phyloP scores from a whole-genome alignment of 2,329 filamentous ascomycete species.

The Hansfordia pulvinata region DNA sequence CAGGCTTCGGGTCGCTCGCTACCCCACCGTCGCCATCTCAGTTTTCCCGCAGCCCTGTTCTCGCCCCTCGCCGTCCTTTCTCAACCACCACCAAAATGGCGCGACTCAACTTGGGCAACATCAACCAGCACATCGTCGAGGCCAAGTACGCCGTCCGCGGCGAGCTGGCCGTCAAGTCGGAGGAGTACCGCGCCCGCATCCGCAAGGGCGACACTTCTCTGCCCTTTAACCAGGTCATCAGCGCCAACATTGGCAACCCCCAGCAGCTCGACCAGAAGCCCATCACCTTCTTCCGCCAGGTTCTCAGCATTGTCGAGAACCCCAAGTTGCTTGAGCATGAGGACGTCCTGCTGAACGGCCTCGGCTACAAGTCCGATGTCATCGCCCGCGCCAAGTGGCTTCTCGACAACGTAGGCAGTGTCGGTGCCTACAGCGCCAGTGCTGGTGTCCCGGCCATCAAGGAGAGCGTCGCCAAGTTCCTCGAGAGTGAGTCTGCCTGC shows the following conservation, averaged over 20 bases:
- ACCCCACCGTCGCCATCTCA: too few species aligned
- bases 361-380: constrained; percentile 86
- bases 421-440: constrained; percentile 93
- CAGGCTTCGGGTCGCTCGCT: too few species aligned
- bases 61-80: too few species aligned
- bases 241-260: constrained; percentile 97
- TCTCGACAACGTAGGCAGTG: constrained; percentile 72
- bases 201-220: constrained; percentile 44
- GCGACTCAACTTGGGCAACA: constrained; percentile 65
- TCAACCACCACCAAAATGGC: constrained; percentile 9
- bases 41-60: too few species aligned
- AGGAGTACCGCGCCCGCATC: constrained; percentile 72
- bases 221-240: constrained; percentile 84
- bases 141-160: constrained; percentile 96
- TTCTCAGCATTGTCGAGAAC: constrained; percentile 86
- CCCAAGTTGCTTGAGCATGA: constrained; percentile 71
- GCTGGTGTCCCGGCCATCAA: constrained; percentile 78
- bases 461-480: constrained; percentile 82
- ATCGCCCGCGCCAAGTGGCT: constrained; percentile 71
- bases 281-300: constrained; percentile 97
- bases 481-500: constrained; percentile 51
- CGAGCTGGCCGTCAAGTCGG: constrained; percentile 85
- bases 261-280: constrained; percentile 99
- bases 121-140: constrained; percentile 77
- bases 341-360: constrained; percentile 56